Base-by-base conservation (phyloP, 805 yeast species). In the Saturnispora serradocipensis region DNA sequence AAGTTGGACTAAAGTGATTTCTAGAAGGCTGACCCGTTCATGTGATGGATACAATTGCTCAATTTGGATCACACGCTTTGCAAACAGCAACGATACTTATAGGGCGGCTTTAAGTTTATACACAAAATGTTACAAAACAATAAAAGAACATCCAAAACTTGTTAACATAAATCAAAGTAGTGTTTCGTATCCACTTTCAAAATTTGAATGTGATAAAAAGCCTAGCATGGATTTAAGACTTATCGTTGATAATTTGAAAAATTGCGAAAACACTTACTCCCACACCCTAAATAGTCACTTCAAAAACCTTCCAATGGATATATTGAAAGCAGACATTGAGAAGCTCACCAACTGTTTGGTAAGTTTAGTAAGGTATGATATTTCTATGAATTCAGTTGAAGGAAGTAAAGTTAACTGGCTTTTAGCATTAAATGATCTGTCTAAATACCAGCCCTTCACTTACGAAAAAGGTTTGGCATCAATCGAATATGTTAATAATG, bases 121-220 rank as follows among this genome's bases (percentile, higher is more conserved):
- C 43, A 50, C 58, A n/a, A 58, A 57, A 32, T 68, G 72, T 2
- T 60, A 67, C 43, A 59, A 54, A 2, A 59, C 61, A 4, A 56
- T 75, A 54, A 67, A 66, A 27, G 54, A 56, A 16, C 81, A 79
- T 58, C 82, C 84, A 0, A 71, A 75, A 32, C 70, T 74, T 45
- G 72, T 76, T 4, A 71, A 73, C 6, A 56, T 78, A 43, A 74
- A 69, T 46, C 82, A 78, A 36, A 75, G 82, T 0, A 78, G 76
- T 0, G 61, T 76, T 50, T 71, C 77, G 0, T 61, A 74, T 9
- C 80, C 81, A 0, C 67, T 75, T 36, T 47, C 39, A 10, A 40
- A 40, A 35, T 20, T 38, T 35, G 15, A 39, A 35, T 42, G 20
- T 15, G 35, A 42, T 13, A 22, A 24, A 4, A 22, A 34, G 3